Conservation (phyloP, 2,329 filamentous ascomycete genomes). For the Purpureocillium lavendulum region DNA sequence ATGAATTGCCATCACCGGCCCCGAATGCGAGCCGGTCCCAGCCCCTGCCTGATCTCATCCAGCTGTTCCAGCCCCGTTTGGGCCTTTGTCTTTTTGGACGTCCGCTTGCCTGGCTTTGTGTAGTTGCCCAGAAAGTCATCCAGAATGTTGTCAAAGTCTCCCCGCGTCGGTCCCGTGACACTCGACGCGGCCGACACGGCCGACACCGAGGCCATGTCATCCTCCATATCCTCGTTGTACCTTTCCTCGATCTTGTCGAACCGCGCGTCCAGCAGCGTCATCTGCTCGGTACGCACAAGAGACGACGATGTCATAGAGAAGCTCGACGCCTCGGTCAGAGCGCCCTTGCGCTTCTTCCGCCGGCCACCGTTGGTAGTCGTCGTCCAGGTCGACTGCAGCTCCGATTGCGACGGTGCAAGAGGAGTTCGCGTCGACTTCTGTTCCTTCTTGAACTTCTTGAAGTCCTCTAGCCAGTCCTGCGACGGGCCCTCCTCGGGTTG, state of each 20-base stretch:
- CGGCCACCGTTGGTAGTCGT: conserved; percentile 72
- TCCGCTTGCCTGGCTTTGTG: conserved; percentile 62
- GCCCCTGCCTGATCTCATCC: conserved; percentile 74
- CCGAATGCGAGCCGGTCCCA: conserved; percentile 66
- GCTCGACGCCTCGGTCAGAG: conserved; percentile 75
- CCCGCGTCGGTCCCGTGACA: conserved; percentile 58
- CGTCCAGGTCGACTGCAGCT: conserved; percentile 63
- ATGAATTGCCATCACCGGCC: conserved; percentile 10
- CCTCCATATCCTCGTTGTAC: conserved; percentile 46
- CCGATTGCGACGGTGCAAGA: conserved; percentile 44
- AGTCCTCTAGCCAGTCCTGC: conserved; percentile 84
- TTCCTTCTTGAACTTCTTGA: conserved; percentile 89
- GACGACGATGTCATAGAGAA: conserved; percentile 92
- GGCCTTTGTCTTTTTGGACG: conserved; percentile 71
- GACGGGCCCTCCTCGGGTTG: conserved; percentile 54
- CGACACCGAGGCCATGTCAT: conserved; percentile 48
- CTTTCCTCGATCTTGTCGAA: conserved; percentile 88
- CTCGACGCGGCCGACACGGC: conserved; percentile 56
- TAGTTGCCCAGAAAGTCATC: conserved; percentile 83
- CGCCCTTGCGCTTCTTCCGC: conserved; percentile 91
- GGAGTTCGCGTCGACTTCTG: conserved; percentile 39
- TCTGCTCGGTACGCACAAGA: conserved; percentile 77
- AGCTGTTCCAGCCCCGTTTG: conserved; percentile 80
- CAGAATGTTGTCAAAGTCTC: conserved; percentile 83
- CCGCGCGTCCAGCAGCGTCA: conserved; percentile 75